Base-by-base conservation (phyloP, 1,284 basidiomycete genomes). In the Cryptococcus neoformans region DNA sequence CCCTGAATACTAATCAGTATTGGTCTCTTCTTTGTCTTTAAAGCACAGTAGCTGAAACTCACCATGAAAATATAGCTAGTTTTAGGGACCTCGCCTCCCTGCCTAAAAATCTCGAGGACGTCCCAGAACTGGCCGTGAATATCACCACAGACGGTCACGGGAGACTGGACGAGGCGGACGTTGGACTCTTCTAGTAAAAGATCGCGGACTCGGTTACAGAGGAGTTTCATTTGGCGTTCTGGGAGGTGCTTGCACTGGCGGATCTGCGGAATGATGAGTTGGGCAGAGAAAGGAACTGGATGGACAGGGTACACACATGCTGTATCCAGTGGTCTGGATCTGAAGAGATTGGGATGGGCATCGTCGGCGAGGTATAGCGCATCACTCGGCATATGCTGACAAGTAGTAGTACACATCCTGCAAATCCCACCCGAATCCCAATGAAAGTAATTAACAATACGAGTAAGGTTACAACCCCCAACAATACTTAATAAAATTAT, bases 21-120 rank as follows among this genome's bases (percentile, higher is more conserved):
- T 10, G 17, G n/a, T 14, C 12, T 17, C 17, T 28, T 21, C 38
- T 9, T 7, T 16, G 39, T 34, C 50, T 17, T 37, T 40, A 44
- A 6, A 37, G n/a, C 38, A 12, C 49, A 3, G 28, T 44, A 34
- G 16, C 35, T 21, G 39, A 5, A 3, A 69, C 78, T 62, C 57
- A 89, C 92, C 94, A 98, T 98, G 75, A 98, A 97, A 60, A 98
- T 91, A 77, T 98, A 98, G 69, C 90, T 92, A 60, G 92, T 97
- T 59, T 87, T 87, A 3, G 91, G 91, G 0, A 90, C 84, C 67
- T 85, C 84, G 6, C 94, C 95, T 7, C 94, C 95, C 61, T 92
- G 89, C 65, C 91, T 80, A 66, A 98, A 81, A 39, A 98, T 81
- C 80, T 98, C 93, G 16, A 94, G 80, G 21, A 97, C 81, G 72